Evolutionary conservation across 2,329 filamentous ascomycete genomes (phyloP).

Genomic region (Sporothrix luriei): DNA sequence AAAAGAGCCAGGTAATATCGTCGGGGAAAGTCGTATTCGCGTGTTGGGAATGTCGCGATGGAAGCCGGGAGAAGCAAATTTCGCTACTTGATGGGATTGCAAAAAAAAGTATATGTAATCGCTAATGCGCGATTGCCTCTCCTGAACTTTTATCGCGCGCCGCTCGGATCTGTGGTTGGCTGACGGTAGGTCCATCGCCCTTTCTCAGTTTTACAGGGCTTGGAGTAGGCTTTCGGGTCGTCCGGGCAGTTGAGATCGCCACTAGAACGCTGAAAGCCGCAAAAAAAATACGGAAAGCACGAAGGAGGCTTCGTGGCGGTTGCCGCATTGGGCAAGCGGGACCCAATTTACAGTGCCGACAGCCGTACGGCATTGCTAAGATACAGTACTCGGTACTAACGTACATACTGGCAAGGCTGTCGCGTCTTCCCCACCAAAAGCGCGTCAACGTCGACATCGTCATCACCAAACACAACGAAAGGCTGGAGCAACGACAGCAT

Average conservation of each 20-base stretch:
- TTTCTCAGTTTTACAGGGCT: background rate
- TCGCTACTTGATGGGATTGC: background rate
- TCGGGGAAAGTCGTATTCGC: slow-evolving; percentile 15
- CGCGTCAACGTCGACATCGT: slow-evolving; percentile 8
- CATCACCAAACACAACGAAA: background rate
- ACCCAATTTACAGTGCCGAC: background rate
- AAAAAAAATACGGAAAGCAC: slow-evolving; percentile 1
- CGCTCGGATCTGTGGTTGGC: slow-evolving; percentile 1
- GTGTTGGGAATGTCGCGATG: slow-evolving; percentile 15
- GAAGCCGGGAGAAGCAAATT: slow-evolving; percentile 18
- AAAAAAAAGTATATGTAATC: slow-evolving; percentile 9
- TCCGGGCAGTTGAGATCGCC: slow-evolving; percentile 24
- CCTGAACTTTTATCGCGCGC: background rate
- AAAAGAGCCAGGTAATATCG: background rate
- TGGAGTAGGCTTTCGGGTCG: slow-evolving; percentile 20
- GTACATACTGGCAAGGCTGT: slow-evolving; percentile 12
- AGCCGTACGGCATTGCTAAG: background rate
- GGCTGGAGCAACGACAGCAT: slow-evolving; percentile 33
- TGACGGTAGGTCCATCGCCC: too few species aligned
- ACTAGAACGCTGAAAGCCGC: slow-evolving; percentile 19
- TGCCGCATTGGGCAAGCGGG: slow-evolving; percentile 15
- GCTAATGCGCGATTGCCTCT: slow-evolving; percentile 11
- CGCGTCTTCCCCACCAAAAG: slow-evolving; percentile 18
- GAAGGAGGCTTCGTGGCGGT: slow-evolving; percentile 13
- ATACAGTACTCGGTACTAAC: too few species aligned